A percentile compares a stretch with the other conserved stretches of the same genome.
phyloP scores from a whole-genome alignment of 1,284 basidiomycete genomes.

The Austroboletus rostrupii region DNA sequence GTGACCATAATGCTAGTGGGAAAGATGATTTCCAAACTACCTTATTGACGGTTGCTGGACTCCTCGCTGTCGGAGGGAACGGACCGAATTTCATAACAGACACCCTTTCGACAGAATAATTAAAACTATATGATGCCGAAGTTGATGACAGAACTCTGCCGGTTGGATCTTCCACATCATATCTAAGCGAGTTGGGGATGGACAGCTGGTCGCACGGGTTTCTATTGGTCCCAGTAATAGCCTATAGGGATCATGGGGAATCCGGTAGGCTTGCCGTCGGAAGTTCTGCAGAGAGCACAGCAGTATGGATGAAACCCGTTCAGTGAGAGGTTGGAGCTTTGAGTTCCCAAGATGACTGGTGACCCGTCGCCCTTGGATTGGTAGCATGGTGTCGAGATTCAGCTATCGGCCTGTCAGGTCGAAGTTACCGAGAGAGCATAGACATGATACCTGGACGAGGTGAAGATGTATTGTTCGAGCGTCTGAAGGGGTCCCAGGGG shows the following conservation, averaged over 20 bases:
- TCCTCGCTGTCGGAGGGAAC: neutral
- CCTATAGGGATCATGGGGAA: neutral
- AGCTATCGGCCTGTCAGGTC: neutral
- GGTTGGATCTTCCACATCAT: neutral
- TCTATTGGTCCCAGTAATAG: neutral
- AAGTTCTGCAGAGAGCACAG: neutral
- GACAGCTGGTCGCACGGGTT: neutral
- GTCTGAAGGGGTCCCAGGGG: constrained; percentile 5
- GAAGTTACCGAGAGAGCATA: neutral
- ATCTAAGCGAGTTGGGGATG: neutral
- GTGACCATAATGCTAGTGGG: neutral
- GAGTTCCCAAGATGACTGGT: neutral
- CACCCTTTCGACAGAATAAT: neutral
- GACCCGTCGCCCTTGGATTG: neutral
- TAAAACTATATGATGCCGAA: neutral
- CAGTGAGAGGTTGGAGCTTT: neutral
- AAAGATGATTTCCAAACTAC: neutral
- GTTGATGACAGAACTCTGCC: neutral
- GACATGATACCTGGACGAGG: neutral
- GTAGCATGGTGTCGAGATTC: neutral
- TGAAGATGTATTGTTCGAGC: neutral
- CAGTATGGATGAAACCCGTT: neutral
- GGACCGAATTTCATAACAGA: neutral
- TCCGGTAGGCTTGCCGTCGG: neutral
- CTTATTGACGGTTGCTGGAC: neutral